Conservation (phyloP, 1,139 yeast species). For the Hyphopichia wangnamkhiaoensis region DNA sequence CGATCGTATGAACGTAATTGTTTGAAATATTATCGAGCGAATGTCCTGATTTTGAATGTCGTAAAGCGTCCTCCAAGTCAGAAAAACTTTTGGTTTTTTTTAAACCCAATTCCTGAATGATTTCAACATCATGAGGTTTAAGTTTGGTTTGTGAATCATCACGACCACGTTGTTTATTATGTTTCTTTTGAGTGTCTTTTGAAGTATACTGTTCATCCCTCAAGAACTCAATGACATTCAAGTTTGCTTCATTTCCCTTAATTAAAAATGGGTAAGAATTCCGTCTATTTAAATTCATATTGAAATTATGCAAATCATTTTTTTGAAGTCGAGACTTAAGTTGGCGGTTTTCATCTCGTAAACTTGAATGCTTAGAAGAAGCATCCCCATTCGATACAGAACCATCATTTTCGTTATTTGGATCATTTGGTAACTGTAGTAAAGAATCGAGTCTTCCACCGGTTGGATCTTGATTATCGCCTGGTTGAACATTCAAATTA, state of each 20-base stretch:
- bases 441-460: no score
- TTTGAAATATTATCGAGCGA: slow-evolving; percentile 27
- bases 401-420: background rate
- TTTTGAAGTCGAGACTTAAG: background rate
- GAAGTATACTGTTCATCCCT: slow-evolving; percentile 11
- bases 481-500: no score
- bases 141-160: background rate
- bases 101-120: background rate
- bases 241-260: slow-evolving; percentile 26
- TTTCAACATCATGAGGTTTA: background rate
- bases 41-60: slow-evolving; percentile 9
- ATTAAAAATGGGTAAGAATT: slow-evolving; percentile 43
- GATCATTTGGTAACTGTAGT: slow-evolving; percentile 17
- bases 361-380: background rate
- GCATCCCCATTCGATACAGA: background rate
- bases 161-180: no score
- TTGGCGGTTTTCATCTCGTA: background rate
- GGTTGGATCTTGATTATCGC: no score
- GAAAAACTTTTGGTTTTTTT: slow-evolving; percentile 45
- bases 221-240: slow-evolving; percentile 27
- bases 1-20: slow-evolving; percentile 24
- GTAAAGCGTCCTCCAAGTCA: slow-evolving; percentile 38
- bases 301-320: slow-evolving; percentile 18
- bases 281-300: slow-evolving; percentile 38
- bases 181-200: slow-evolving; percentile 4